Evolutionary conservation across 768 basidiomycete genomes (phyloP), one percentile per base, ranked within the genome.

Genomic region (Suillus cothurnatus): DNA sequence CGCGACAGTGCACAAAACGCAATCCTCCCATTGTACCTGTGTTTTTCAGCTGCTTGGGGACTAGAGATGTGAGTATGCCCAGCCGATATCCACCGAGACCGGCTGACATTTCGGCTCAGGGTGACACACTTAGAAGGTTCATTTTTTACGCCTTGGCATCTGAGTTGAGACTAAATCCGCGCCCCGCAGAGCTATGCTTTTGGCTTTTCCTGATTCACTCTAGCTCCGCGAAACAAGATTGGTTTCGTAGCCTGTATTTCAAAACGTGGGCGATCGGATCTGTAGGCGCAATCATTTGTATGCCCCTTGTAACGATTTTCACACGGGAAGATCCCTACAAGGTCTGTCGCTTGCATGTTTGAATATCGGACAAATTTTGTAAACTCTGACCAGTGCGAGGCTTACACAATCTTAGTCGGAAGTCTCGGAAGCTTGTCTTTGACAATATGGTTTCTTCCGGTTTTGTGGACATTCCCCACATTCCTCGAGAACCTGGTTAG

Each of bases 131-230:
- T 93, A 69, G 91, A 93, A 87, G 91, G 91, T 90, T 68, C 19
- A 28, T 19, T 41, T 14, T 14, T 56, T 4, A 39, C 26, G n/a
- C 15, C 19, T 49, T 65, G 59, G 60, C 23, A 49, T 62, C 50
- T 32, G 57, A 31, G 9, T n/a, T 4, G 31, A 39, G 34, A 26
- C 31, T 53, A n/a, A 8, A 14, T 12, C 47, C n/a, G 17, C 15
- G 21, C 14, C 38, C 38, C 26, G 9, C 64, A 93, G 93, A 95
- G 70, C 81, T 94, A 0, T 94, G 91, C 70, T 95, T 95, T 74
- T 94, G 93, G 93, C 77, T 94, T 15, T 95, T 92, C 79, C 84
- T 95, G 43, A 80, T 94, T 58, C 90, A 90, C 64, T 80, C 89
- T 0, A 80, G 84, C 23, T 81, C 87, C 1, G 74, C 76, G 1